Conservation (phyloP, 495 filamentous ascomycete species). For the Talaromyces ruber region DNA sequence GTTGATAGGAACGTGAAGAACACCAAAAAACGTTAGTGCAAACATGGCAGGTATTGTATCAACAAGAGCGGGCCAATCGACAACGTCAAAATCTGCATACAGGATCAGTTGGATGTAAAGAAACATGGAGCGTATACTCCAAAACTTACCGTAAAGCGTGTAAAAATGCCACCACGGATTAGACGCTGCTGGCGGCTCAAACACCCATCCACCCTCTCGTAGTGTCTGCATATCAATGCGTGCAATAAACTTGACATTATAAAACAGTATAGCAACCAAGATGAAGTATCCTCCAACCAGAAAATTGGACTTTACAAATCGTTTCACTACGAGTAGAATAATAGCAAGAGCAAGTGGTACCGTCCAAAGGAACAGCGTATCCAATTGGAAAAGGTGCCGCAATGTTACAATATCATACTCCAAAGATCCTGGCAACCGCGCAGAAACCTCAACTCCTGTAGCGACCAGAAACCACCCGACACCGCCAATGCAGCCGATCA, state of each 20-base stretch:
- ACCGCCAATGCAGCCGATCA: conserved; percentile 96
- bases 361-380: conserved; percentile 75
- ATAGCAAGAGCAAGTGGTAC: conserved; percentile 71
- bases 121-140: neutral
- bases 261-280: conserved; percentile 70
- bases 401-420: conserved; percentile 71
- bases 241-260: conserved; percentile 62
- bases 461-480: conserved; percentile 93
- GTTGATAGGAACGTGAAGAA: conserved; percentile 96
- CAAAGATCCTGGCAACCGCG: conserved; percentile 73
- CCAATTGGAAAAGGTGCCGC: conserved; percentile 54
- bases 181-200: conserved; percentile 69
- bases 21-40: conserved; percentile 92
- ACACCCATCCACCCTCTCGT: conserved; percentile 76
- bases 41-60: conserved; percentile 91
- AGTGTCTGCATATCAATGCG: conserved; percentile 53
- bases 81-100: conserved; percentile 54
- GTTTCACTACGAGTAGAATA: conserved; percentile 65
- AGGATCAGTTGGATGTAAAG: neutral
- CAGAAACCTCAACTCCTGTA: conserved; percentile 92
- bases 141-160: conserved; percentile 67
- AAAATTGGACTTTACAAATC: conserved; percentile 66
- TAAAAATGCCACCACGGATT: conserved; percentile 98
- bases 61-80: conserved; percentile 71
- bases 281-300: conserved; percentile 85